Evolutionary conservation across 176 grass and related monocot species (phyloP).

Genomic region (Carex parvula): DNA sequence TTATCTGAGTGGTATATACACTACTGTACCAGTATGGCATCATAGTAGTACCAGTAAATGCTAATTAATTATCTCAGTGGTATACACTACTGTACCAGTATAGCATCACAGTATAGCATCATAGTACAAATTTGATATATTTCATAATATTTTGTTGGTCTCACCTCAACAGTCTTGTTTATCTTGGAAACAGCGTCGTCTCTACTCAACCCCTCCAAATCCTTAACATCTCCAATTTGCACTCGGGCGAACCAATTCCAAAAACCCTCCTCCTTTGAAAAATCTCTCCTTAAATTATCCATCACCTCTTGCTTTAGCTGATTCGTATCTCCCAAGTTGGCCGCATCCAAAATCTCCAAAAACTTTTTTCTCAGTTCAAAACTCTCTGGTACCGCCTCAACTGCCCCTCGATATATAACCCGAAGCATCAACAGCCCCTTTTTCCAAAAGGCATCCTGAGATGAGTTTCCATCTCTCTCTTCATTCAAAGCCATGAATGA

Average conservation of each 20-base stretch:
- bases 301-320: constrained; percentile 68
- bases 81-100: background rate
- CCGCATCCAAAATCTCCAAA: constrained; percentile 71
- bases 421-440: constrained; percentile 82
- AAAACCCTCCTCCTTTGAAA: constrained; percentile 54
- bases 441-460: constrained; percentile 77
- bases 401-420: constrained; percentile 69
- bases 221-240: constrained; percentile 40
- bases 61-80: background rate
- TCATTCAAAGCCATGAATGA: constrained; percentile 71
- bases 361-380: constrained; percentile 59
- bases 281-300: constrained; percentile 79
- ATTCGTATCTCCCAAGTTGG: constrained; percentile 63
- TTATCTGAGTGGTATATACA: background rate
- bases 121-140: background rate
- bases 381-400: constrained; percentile 68
- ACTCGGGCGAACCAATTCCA: constrained; percentile 84
- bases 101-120: background rate
- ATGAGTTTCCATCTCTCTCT: constrained; percentile 29
- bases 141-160: background rate
- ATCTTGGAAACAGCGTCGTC: constrained; percentile 44
- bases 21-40: no score
- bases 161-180: constrained; percentile 72
- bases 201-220: constrained; percentile 30
- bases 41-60: background rate